Evolutionary conservation across 108 stramenopile genomes (phyloP).

Genomic region (Cyclotella cryptica): DNA sequence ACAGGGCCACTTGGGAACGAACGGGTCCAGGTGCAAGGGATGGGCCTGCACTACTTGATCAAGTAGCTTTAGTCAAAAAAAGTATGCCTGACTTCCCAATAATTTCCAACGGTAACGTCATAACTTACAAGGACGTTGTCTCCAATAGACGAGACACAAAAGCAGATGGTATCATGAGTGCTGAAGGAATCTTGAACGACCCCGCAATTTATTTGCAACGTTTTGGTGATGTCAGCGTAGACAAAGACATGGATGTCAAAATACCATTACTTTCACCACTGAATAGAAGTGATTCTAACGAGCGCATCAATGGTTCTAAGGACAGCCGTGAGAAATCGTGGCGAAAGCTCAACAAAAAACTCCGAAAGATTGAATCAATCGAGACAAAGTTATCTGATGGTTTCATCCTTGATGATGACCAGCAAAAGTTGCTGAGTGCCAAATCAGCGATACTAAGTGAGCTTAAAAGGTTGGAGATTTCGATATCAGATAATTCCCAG

Average conservation of each 20-base stretch:
- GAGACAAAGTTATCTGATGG: slow-evolving; percentile 52
- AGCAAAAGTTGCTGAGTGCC: slow-evolving; percentile 57
- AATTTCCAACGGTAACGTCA: slow-evolving; percentile 92
- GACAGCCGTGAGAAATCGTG: slow-evolving; percentile 20
- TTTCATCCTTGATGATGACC: slow-evolving; percentile 49
- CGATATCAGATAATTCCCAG: not conserved
- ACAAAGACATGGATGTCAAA: slow-evolving; percentile 21
- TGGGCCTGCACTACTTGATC: slow-evolving; percentile 92
- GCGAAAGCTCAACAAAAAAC: slow-evolving; percentile 66
- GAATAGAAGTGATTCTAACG: slow-evolving; percentile 6
- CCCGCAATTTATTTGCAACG: slow-evolving; percentile 85
- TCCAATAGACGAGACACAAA: slow-evolving; percentile 69
- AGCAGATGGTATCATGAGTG: slow-evolving; percentile 93
- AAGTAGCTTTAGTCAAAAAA: slow-evolving; percentile 58
- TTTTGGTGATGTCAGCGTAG: slow-evolving; percentile 46
- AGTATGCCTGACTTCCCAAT: slow-evolving; percentile 63
- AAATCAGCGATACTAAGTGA: slow-evolving; percentile 49
- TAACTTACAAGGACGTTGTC: slow-evolving; percentile 82
- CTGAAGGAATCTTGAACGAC: slow-evolving; percentile 93
- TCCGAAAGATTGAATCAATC: slow-evolving; percentile 65
- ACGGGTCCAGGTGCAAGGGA: slow-evolving; percentile 90
- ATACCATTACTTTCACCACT: slow-evolving; percentile 38
- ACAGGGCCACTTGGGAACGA: slow-evolving; percentile 85
- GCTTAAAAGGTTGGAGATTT: slow-evolving; percentile 23
- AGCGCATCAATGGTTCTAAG: slow-evolving; percentile 5